Base-by-base conservation (phyloP, 2,329 filamentous ascomycete species). In the Daldinia eschscholtzii region DNA sequence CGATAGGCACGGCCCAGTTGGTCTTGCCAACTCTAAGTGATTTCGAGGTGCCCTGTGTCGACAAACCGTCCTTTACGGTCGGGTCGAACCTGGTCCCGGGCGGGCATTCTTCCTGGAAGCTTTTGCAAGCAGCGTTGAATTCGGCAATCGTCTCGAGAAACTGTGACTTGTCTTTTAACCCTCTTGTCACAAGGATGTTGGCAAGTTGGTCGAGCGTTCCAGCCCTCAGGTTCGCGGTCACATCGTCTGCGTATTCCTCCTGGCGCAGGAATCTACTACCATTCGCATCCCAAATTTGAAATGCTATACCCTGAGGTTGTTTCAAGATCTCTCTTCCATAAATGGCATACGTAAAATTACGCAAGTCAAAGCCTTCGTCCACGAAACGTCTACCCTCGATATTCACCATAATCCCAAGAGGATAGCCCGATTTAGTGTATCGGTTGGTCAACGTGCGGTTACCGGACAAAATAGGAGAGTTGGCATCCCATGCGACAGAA, bases 361-460 rank as follows among this genome's bases (percentile, higher is more conserved):
- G 81, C 70, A 91, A 76, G 71, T 92, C 89, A 7, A 87, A 72
- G 0, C 89, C 90, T 74, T 92, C 90, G 71, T 92, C 89, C 0
- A 92, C 88, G 73, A 92, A 92, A 1, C 90, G 81, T 46, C 84
- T 74, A 0, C 89, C 90, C 0, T 84, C 73, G 0, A 77, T 76
- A 72, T 92, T 92, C 15, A 92, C 64, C 85, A 91, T 91, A 12
- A 92, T 71, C 0, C 89, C 90, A 0, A 92, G 80, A 0, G 90
- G 89, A 71, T 92, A 92, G 0, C 89, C 90, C 0, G 87, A 90
- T 74, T 92, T 92, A 6, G 89, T 92, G 74, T 86, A 91, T 75
- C 91, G 85, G 72, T 92, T 92, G 3, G 89, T 89, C 1, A 87
- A 78, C n/a, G 79, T 79, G 1, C 87, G 83, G 70, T 91, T 86